Conservation (phyloP, 164 flowering plant species). For the Vitis cinerea region DNA sequence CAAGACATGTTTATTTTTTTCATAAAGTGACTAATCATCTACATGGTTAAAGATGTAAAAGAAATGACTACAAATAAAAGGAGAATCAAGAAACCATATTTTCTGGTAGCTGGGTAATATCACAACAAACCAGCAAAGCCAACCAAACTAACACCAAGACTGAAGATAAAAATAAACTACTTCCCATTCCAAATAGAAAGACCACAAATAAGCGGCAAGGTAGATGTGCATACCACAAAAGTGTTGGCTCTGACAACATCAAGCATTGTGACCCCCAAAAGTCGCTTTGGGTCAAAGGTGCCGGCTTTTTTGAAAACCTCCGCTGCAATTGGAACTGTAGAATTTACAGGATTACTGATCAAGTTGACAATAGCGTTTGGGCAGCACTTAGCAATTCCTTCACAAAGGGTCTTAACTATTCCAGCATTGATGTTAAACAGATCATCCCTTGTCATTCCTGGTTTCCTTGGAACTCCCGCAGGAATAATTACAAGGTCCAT, state of each 20-base stretch:
- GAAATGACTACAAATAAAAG: too few relatives aligned
- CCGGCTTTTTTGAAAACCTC: conserved; percentile 87
- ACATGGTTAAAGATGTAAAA: too few relatives aligned
- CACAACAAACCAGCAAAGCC: background rate
- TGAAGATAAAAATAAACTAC: background rate
- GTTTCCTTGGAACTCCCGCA: conserved; percentile 98
- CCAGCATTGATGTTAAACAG: conserved; percentile 97
- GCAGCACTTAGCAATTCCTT: conserved; percentile 87
- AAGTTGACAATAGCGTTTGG: conserved; percentile 75
- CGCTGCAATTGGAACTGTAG: conserved; percentile 82
- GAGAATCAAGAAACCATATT: too few relatives aligned
- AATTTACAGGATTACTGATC: conserved; percentile 82
- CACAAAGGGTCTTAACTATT: conserved; percentile 85
- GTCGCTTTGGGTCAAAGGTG: conserved; percentile 66
- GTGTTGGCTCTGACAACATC: conserved; percentile 88
- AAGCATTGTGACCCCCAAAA: conserved; percentile 76
- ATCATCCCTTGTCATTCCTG: conserved; percentile 99
- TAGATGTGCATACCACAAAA: conserved; percentile 65
- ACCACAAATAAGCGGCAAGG: background rate
- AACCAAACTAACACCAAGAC: background rate
- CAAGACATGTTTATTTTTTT: too few relatives aligned
- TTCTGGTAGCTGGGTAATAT: too few relatives aligned
- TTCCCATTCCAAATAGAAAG: background rate
- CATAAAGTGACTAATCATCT: too few relatives aligned
- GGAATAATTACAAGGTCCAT: conserved; percentile 97